Conservation (phyloP, 2,329 filamentous ascomycete genomes). For the Didymellaceae sp. region DNA sequence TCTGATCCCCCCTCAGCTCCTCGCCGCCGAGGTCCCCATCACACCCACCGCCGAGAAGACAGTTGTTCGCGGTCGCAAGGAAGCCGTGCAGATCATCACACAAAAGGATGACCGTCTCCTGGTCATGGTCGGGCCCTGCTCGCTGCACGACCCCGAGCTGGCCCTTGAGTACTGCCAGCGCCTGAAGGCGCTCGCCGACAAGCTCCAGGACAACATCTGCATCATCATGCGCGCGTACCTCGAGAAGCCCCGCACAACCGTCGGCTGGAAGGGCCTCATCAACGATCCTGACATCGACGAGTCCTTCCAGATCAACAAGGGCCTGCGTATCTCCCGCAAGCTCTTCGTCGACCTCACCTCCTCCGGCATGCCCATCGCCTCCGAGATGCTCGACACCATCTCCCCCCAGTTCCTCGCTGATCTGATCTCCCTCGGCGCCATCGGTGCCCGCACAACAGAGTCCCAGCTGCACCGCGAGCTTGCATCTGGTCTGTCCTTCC, state of each 20-base stretch:
- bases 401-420: constrained; percentile 97
- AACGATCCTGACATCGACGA: constrained; percentile 98
- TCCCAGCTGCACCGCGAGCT: constrained; percentile 96
- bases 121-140: constrained; percentile 94
- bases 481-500: constrained; percentile 93
- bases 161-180: constrained; percentile 87
- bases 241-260: constrained; percentile 96
- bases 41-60: constrained; percentile 67
- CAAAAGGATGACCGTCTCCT: constrained; percentile 84
- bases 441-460: constrained; percentile 95
- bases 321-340: constrained; percentile 87
- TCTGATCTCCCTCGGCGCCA: constrained; percentile 91
- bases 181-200: constrained; percentile 77
- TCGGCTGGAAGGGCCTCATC: constrained; percentile 99
- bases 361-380: constrained; percentile 90
- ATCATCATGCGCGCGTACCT: constrained; percentile 99
- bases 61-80: constrained; percentile 73
- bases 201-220: constrained; percentile 81
- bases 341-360: constrained; percentile 90
- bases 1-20: constrained; percentile 84
- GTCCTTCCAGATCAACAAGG: constrained; percentile 99
- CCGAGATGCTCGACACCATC: constrained; percentile 98
- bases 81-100: constrained; percentile 77
- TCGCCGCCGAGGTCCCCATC: constrained; percentile 82
- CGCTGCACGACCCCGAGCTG: constrained; percentile 89